Percentiles rank a stretch among this genome's conserved stretches.
phyloP scores from a whole-genome alignment of 768 basidiomycete genomes.

The Termitomyces heimii region DNA sequence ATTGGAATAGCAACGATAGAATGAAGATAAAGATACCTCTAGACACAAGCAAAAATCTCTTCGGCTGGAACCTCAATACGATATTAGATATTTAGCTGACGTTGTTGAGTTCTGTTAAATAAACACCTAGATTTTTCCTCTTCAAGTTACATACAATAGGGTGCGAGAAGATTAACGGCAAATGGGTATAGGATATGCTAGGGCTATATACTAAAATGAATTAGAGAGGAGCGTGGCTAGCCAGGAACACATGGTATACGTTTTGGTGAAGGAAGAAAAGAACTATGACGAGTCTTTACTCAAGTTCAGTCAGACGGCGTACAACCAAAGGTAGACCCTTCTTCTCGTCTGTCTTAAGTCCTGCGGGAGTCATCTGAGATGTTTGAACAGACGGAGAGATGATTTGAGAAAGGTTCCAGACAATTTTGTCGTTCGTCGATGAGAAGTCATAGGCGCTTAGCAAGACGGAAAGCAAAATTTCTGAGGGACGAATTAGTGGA shows the following conservation, averaged over 20 bases:
- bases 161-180: neutral
- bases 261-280: neutral
- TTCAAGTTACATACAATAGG: neutral
- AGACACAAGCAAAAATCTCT: too few relatives aligned
- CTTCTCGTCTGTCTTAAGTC: constrained; percentile 20
- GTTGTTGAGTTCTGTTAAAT: too few relatives aligned
- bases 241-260: neutral
- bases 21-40: too few relatives aligned
- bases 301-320: constrained; percentile 4
- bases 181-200: neutral
- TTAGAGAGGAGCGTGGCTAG: neutral
- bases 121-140: too few relatives aligned
- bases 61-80: neutral
- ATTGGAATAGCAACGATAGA: too few relatives aligned
- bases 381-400: constrained; percentile 35
- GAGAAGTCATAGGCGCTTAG: constrained; percentile 30
- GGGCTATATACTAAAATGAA: neutral
- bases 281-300: too few relatives aligned
- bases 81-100: neutral
- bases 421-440: constrained; percentile 28
- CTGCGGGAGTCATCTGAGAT: constrained; percentile 5
- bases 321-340: constrained; percentile 32
- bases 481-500: constrained; percentile 15
- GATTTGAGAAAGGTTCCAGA: constrained; percentile 44
- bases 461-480: constrained; percentile 32